Evolutionary conservation across 2,329 filamentous ascomycete genomes (phyloP), one percentile per base, ranked within the genome.

Genomic region (Alternaria novae-zelandiae): DNA sequence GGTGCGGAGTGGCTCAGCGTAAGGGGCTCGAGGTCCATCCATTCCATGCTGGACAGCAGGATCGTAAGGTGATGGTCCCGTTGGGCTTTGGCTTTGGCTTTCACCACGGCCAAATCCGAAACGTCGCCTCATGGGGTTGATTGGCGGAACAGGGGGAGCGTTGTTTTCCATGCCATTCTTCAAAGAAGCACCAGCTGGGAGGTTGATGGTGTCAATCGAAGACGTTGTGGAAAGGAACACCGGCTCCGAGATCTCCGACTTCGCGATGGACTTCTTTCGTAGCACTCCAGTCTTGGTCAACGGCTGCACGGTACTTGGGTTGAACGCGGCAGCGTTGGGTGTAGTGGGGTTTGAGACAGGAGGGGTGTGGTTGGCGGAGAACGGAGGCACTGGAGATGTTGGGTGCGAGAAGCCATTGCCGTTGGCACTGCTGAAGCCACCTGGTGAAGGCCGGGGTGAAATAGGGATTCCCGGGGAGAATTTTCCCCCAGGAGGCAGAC

Each of bases 241-340:
- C 0, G 88, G 88, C 69, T 90, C 88, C 3, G 87, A 89, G 54
- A 90, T 90, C 61, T 86, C 85, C 12, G 82, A 80, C 76, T 90
- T 90, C 65, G 85, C 85, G 51, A 90, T 82, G 0, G 84, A 82
- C 70, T 86, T 85, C 80, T 89, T 90, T 41, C 86, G 83, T 70
- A 78, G 57, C 32, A 75, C 67, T 15, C 71, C 74, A 25, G 71
- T 74, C 70, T 64, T 66, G n/a, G 61, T 58, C 36, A 72, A 59
- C 20, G 72, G 73, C 50, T 78, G 78, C 57, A 76, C 61, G 12
- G 65, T 61, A 61, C 73, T 72, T 10, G 74, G 59, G 25, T 75
- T 73, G 65, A 79, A 79, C 11, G 72, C 73, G 11, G 80, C 66
- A 15, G 77, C 73, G 20, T 79, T 75, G 6, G 82, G 82, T 6